These are phyloP conservation scores for Silene noctiflora DNA, from an alignment of 179 eudicot genomes.

Conservation along the genomic window DNA sequence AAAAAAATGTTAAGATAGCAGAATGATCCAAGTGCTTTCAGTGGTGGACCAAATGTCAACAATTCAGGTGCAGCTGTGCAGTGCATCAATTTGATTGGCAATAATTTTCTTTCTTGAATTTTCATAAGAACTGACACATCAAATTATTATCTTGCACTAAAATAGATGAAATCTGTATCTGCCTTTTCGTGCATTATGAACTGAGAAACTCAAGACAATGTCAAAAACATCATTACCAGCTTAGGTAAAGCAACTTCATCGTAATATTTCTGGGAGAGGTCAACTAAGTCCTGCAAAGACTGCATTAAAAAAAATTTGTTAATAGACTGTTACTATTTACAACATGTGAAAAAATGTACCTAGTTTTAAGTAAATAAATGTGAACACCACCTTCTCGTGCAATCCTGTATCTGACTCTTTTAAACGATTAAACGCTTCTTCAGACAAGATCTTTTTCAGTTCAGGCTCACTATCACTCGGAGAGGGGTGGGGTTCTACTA, in stretches of 20 bases:
- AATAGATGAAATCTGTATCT: too few relatives aligned
- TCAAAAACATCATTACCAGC: constrained; percentile 52
- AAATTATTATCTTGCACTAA: too few relatives aligned
- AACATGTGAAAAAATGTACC: background rate
- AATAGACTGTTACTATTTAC: constrained; percentile 3
- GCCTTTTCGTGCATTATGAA: too few relatives aligned
- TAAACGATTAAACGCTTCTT: constrained; percentile 73
- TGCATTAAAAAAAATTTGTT: constrained; percentile 30
- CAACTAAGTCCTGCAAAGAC: constrained; percentile 84
- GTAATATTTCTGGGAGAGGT: constrained; percentile 83
- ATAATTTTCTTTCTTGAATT: background rate
- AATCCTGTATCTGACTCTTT: constrained; percentile 92
- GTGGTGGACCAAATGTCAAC: background rate
- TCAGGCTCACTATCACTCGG: constrained; percentile 53
- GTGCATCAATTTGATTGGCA: background rate
- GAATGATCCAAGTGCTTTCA: background rate
- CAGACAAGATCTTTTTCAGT: constrained; percentile 66
- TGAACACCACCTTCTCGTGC: constrained; percentile 68
- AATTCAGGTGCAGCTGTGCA: background rate
- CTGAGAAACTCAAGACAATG: too few relatives aligned
- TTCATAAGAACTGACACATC: background rate
- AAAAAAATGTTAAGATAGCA: constrained; percentile 9
- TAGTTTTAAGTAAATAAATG: background rate
- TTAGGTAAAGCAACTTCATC: constrained; percentile 93
- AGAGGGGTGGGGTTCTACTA: constrained; percentile 36